Percentiles rank a stretch among this genome's conserved stretches.
These are phyloP conservation scores for Penicillium daleae DNA, from an alignment of 495 filamentous ascomycete genomes.

Conservation along the genomic window DNA sequence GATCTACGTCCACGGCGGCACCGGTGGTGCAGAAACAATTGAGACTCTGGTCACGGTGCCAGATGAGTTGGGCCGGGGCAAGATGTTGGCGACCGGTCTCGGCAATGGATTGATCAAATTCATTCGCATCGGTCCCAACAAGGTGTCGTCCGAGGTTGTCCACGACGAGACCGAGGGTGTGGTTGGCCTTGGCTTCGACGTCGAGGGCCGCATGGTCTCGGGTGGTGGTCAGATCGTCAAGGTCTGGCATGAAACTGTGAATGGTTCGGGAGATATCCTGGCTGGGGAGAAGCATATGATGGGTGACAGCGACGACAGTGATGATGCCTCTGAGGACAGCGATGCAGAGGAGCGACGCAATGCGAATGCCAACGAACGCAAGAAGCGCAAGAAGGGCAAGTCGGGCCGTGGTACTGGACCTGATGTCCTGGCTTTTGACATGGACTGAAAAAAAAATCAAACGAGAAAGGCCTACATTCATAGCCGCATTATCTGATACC, in stretches of 20 bases:
- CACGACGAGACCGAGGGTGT: slow-evolving; percentile 88
- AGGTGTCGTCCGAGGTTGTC: slow-evolving; percentile 60
- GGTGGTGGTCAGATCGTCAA: slow-evolving; percentile 83
- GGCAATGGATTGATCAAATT: slow-evolving; percentile 69
- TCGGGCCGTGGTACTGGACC: slow-evolving; percentile 55
- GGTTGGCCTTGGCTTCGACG: slow-evolving; percentile 77
- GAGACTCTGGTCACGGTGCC: slow-evolving; percentile 72
- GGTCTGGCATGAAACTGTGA: slow-evolving; percentile 72
- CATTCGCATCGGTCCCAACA: slow-evolving; percentile 60
- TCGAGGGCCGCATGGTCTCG: slow-evolving; percentile 80
- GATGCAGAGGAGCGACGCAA: slow-evolving; percentile 39
- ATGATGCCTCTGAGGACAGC: slow-evolving; percentile 51
- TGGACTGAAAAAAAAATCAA: slow-evolving; percentile 52
- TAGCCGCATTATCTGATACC: slow-evolving; percentile 33
- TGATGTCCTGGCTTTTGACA: slow-evolving; percentile 66
- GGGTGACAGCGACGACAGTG: slow-evolving; percentile 49
- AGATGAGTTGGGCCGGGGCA: slow-evolving; percentile 64
- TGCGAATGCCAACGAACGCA: slow-evolving; percentile 48
- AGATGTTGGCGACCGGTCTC: slow-evolving; percentile 73
- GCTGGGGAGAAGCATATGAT: slow-evolving; percentile 39
- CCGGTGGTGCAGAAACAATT: slow-evolving; percentile 66
- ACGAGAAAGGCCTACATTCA: slow-evolving; percentile 16
- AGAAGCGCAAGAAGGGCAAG: slow-evolving; percentile 63
- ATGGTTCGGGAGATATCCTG: slow-evolving; percentile 40
- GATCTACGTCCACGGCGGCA: slow-evolving; percentile 65